Conservation (phyloP, 163 green algal genomes). For the Trebouxiophyceae sp. region DNA sequence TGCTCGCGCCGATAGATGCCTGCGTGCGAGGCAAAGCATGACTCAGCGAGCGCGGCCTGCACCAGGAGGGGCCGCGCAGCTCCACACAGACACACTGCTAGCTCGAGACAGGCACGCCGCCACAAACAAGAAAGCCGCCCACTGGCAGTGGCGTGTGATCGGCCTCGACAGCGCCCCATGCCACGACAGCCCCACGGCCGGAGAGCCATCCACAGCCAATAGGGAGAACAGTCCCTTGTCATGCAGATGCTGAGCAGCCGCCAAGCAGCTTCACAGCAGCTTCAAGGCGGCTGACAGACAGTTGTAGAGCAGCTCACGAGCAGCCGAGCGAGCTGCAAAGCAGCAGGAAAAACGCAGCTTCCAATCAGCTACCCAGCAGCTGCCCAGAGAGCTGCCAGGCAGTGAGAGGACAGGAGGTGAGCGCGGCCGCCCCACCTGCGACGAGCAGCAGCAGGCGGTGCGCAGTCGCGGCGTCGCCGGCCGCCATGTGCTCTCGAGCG, state of each 20-base stretch:
- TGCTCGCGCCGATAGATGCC: conserved; percentile 46
- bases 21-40: conserved; percentile 3
- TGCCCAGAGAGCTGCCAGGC: neutral
- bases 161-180: too few species aligned
- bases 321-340: neutral
- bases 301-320: neutral
- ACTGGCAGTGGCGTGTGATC: too few species aligned
- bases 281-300: neutral
- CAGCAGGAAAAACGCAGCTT: neutral
- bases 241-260: too few species aligned
- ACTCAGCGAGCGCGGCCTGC: neutral
- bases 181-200: too few species aligned
- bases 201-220: too few species aligned
- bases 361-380: too few species aligned
- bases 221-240: too few species aligned
- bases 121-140: neutral
- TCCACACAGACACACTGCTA: neutral
- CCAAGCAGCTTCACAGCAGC: too few species aligned
- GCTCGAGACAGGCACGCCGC: neutral
- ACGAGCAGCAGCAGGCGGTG: conserved; percentile 45
- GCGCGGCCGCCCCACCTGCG: conserved; percentile 23
- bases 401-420: neutral
- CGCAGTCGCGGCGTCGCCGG: conserved; percentile 39
- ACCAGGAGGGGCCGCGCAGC: too few species aligned
- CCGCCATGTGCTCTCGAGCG: conserved; percentile 53